phyloP scores from a whole-genome alignment of 2,329 filamentous ascomycete genomes.

The Ophiocordyceps polyrhachis-furcata region DNA sequence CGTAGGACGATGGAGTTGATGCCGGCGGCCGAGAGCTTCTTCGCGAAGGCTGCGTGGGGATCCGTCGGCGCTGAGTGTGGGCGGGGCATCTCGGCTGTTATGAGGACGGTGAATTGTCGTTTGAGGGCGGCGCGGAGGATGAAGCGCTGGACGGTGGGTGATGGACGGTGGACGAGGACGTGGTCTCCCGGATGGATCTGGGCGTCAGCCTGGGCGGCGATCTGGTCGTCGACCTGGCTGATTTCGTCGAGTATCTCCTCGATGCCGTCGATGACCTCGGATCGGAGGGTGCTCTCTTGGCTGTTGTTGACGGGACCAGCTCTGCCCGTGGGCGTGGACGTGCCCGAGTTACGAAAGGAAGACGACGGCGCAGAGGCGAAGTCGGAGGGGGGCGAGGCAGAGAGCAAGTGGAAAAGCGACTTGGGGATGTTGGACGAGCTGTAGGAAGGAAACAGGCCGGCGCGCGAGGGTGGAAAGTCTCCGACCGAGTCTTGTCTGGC shows the following conservation, averaged over 20 bases:
- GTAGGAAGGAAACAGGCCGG: conserved; percentile 41
- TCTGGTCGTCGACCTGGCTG: conserved; percentile 80
- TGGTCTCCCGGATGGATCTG: conserved; percentile 89
- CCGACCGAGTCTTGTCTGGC: conserved; percentile 16
- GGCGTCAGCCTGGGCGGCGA: conserved; percentile 71
- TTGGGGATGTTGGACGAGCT: conserved; percentile 49
- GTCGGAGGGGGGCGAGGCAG: conserved; percentile 40
- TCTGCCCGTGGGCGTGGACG: conserved; percentile 27
- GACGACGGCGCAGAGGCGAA: conserved; percentile 23
- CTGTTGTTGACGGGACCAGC: conserved; percentile 19
- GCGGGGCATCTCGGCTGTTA: conserved; percentile 29
- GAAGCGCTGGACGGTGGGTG: conserved; percentile 75
- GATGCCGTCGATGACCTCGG: conserved; percentile 85
- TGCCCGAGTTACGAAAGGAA: conserved; percentile 27
- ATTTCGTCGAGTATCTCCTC: conserved; percentile 94
- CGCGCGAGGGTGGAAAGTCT: conserved; percentile 22
- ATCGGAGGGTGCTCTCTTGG: conserved; percentile 53
- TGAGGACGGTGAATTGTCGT: conserved; percentile 78
- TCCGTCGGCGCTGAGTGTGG: conserved; percentile 12
- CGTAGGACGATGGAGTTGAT: conserved; percentile 71
- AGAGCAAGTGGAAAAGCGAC: conserved; percentile 78
- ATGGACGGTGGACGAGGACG: conserved; percentile 76
- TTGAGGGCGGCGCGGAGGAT: conserved; percentile 73
- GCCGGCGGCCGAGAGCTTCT: conserved; percentile 58
- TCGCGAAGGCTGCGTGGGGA: conserved; percentile 38